Conservation (phyloP, 352 stramenopile species). For the Globisporangium sylvaticum region DNA sequence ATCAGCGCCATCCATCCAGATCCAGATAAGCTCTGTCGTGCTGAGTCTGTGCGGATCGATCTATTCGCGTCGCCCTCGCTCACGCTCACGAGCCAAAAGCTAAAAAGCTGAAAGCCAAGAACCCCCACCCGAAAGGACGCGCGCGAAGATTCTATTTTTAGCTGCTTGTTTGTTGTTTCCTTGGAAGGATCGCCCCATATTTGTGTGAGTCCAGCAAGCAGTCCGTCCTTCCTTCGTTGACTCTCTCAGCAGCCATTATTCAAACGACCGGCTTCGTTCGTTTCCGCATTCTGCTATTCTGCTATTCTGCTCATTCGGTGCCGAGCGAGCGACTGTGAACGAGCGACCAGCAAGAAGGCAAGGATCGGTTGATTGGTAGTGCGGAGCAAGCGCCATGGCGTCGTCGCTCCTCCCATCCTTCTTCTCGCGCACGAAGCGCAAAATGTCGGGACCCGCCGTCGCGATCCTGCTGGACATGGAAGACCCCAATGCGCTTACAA, state of each 20-base stretch:
- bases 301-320: background rate
- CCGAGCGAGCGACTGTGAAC: background rate
- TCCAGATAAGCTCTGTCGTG: background rate
- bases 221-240: background rate
- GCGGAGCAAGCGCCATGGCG: background rate
- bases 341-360: background rate
- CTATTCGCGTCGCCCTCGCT: background rate
- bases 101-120: background rate
- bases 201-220: background rate
- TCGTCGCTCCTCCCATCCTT: slow-evolving; percentile 4
- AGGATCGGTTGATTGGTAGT: background rate
- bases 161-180: background rate
- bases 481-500: background rate
- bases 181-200: background rate
- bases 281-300: background rate
- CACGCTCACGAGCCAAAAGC: background rate
- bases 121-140: background rate
- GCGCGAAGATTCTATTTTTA: background rate
- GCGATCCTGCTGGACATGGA: slow-evolving; percentile 19
- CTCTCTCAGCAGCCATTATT: background rate
- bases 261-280: background rate
- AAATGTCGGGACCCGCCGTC: slow-evolving; percentile 47
- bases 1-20: background rate
- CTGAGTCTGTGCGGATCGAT: background rate
- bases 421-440: slow-evolving; percentile 45